A percentile compares a stretch with the other conserved stretches of the same genome.
Conservation (phyloP, 345 rosid species). For the Arabidopsis thaliana region TAIR10.1 NC_003075.7:14640501-14641000, state of each 20-base stretch:
- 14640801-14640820: neutral
- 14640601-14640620: conserved; percentile 34
- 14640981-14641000: conserved; percentile 6
- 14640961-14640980: neutral
- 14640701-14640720: neutral
- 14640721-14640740: neutral
- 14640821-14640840: neutral
- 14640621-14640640: conserved; percentile 42
- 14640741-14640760: neutral
- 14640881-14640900: neutral
- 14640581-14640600: conserved; percentile 33
- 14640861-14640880: neutral
- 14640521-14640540: conserved; percentile 42
- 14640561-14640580: conserved; percentile 38
- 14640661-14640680: conserved; percentile 30
- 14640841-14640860: too few relatives aligned
- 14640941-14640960: too few relatives aligned
- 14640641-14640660: conserved; percentile 39
- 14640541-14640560: conserved; percentile 43
- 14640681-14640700: conserved; percentile 15
- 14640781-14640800: neutral
- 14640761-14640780: neutral
- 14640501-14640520: conserved; percentile 50
- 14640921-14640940: neutral
- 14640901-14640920: neutral